phyloP scores from a whole-genome alignment of 768 basidiomycete genomes.

The Wakefieldia striispora region DNA sequence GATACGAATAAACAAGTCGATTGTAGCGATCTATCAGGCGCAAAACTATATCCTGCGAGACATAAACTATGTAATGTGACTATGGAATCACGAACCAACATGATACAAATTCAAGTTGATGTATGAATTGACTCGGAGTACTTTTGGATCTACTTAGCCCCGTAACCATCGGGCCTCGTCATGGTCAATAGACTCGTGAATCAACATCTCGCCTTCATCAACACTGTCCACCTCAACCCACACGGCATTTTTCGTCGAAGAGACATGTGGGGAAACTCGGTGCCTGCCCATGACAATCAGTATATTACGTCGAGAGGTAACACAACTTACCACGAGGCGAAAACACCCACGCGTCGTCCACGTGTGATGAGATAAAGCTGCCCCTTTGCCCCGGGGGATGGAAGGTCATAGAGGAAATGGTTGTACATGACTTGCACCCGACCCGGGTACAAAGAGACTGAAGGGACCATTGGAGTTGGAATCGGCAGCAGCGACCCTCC shows the following conservation, averaged over 20 bases:
- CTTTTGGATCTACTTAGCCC: neutral
- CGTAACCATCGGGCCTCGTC: neutral
- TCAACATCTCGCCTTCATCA: neutral
- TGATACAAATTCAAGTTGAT: no score
- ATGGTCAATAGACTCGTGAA: neutral
- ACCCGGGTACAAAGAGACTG: neutral
- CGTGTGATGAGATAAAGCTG: neutral
- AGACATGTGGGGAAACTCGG: neutral
- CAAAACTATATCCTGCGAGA: no score
- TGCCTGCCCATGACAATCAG: neutral
- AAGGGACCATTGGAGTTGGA: neutral
- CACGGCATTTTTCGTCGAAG: neutral
- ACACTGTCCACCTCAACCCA: neutral
- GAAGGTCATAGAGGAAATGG: neutral
- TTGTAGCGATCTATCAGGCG: no score
- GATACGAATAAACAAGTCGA: no score
- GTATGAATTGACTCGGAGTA: no score
- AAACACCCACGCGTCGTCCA: neutral
- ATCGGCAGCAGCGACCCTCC: neutral
- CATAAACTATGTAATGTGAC: no score
- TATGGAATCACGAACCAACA: neutral
- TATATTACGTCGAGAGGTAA: neutral
- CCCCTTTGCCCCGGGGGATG: neutral
- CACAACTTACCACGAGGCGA: neutral
- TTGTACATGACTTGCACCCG: neutral